A percentile compares a stretch with the other conserved stretches of the same genome.
phyloP scores from a whole-genome alignment of 1,284 basidiomycete genomes.

The Violaceomyces palustris region DNA sequence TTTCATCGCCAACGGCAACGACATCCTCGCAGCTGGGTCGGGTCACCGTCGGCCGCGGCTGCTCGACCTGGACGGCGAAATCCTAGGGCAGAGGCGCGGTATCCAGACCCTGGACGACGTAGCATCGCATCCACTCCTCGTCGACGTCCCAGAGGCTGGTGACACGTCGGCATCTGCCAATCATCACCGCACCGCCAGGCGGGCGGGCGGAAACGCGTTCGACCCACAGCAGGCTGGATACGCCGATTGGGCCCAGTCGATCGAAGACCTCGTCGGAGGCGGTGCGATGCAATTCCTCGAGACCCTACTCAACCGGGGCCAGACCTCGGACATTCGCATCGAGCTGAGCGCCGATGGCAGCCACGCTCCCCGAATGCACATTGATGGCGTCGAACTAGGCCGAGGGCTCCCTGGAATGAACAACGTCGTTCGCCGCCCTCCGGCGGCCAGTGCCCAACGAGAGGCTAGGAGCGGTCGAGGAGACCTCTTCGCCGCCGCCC shows the following conservation, averaged over 20 bases:
- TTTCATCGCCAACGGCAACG: constrained; percentile 25
- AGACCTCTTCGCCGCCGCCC: constrained; percentile 44
- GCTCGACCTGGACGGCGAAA: constrained; percentile 26
- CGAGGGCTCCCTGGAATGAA: constrained; percentile 2
- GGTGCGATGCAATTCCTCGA: constrained; percentile 78
- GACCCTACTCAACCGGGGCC: constrained; percentile 59
- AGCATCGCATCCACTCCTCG: constrained; percentile 72
- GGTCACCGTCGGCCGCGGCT: constrained; percentile 18
- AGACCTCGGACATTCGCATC: constrained; percentile 37
- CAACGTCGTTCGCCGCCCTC: too few relatives aligned
- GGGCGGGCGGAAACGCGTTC: too few relatives aligned
- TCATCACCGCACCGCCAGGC: too few relatives aligned
- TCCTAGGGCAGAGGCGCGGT: constrained; percentile 22
- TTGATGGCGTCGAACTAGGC: constrained; percentile 21
- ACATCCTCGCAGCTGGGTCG: constrained; percentile 13
- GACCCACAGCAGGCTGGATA: constrained; percentile 10
- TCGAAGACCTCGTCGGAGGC: constrained; percentile 76
- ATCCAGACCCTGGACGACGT: constrained; percentile 20
- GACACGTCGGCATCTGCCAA: too few relatives aligned
- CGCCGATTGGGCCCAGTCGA: constrained; percentile 60
- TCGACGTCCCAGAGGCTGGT: constrained; percentile 57
- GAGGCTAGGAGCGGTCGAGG: constrained; percentile 2
- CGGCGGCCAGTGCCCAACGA: too few relatives aligned
- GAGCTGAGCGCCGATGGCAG: constrained; percentile 32
- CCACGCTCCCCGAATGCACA: constrained; percentile 36